Evolutionary conservation across 2,329 filamentous ascomycete species (phyloP), one percentile per base, ranked within the genome.

Genomic region (Penicillium sp.): DNA sequence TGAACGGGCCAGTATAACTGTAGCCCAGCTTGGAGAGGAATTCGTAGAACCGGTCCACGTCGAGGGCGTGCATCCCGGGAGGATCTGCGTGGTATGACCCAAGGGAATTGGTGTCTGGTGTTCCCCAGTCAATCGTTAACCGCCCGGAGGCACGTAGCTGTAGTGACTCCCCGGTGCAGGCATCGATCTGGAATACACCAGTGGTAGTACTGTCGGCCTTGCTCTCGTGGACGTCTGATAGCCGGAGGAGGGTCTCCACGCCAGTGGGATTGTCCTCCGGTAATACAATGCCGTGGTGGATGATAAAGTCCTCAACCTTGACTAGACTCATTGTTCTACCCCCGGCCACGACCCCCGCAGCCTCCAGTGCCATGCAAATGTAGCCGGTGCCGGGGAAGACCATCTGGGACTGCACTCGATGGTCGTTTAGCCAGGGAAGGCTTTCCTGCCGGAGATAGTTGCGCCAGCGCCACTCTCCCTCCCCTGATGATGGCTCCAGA

Each of bases 381-480:
- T 66, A 67, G 3, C 64, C 73, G 9, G 71, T 64, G 41, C 64
- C 72, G 5, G 73, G 73, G 47, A 70, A 73, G 1, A 75, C 60
- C 8, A 62, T 57, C 44, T 69, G 62, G 7, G 64, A 64, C 19
- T 71, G 67, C 6, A 75, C 45, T 7, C 45, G 38, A 49, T 75
- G 72, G 19, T 62, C 67, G 2, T 13, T 29, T 8, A 75, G 51
- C 71, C 71, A 74, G 3, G 67, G 64, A 15, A 71, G 47, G 45
- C 71, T 68, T 5, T 45, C 48, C 9, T 61, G 26, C 4, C 51
- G 50, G 29, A 73, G 48, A 15, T 66, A 26, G 44, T 69, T 66
- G 6, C 63, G 58, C 69, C 69, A 73, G 17, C 55, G 46, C 49
- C 47, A 49, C 21, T 62, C 58, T n/a, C 23, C 17, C 15, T 35